Conservation (phyloP, 192 early-diverging fungal species). For the Phycomyces nitens region DNA sequence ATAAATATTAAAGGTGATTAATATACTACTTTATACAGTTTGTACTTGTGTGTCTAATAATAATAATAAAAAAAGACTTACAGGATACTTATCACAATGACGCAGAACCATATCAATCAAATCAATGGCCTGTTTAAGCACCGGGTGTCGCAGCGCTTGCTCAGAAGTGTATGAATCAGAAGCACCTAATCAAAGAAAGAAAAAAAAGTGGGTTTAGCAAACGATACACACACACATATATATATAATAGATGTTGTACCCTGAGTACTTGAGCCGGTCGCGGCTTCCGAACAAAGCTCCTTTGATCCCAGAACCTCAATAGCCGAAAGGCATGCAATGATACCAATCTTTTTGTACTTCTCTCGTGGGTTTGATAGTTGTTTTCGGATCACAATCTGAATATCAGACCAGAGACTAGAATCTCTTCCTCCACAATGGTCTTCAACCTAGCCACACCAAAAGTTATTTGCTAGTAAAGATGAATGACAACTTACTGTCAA, state of each 20-base stretch:
- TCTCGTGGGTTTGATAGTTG: constrained; percentile 67
- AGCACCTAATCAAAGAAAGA: background rate
- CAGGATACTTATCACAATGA: constrained; percentile 39
- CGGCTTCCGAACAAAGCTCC: constrained; percentile 8
- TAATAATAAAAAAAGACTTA: constrained; percentile 16
- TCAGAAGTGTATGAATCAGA: background rate
- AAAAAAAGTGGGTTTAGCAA: background rate
- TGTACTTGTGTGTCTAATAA: constrained; percentile 10
- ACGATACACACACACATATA: too few species aligned
- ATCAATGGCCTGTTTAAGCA: constrained; percentile 50
- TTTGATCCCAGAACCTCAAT: constrained; percentile 56
- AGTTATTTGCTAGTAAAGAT: constrained; percentile 1
- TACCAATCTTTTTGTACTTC: constrained; percentile 67
- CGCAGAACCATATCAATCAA: constrained; percentile 55
- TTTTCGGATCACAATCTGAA: constrained; percentile 71
- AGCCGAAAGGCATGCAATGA: constrained; percentile 66
- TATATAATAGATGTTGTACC: too few species aligned
- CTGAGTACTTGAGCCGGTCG: constrained; percentile 16
- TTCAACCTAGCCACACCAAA: background rate
- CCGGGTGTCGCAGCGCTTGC: constrained; percentile 23
- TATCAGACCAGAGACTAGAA: constrained; percentile 56
- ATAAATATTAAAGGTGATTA: too few species aligned
- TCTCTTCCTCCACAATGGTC: constrained; percentile 3
- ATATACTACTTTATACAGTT: too few species aligned
- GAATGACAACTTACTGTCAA: constrained; percentile 38